Evolutionary conservation across 202 grass and related monocot species (phyloP).

Genomic region (Schoenoplectus tabernaemontani): DNA sequence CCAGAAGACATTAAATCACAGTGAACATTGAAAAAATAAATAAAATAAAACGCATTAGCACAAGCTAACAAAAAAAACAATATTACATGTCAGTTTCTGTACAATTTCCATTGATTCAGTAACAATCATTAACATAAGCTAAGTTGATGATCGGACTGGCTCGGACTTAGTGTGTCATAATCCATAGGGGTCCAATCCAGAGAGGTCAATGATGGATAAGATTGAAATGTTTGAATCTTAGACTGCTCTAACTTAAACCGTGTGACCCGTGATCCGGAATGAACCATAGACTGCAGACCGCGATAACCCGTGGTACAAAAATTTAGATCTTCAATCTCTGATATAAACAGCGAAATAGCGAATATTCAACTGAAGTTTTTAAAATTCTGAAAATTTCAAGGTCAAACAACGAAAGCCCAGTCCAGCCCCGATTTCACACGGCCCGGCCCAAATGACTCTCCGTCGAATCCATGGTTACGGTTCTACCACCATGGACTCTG

Average conservation of each 20-base stretch:
- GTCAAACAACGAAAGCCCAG: background rate
- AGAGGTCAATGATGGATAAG: too few relatives aligned
- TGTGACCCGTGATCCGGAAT: too few relatives aligned
- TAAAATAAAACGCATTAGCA: background rate
- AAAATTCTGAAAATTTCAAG: background rate
- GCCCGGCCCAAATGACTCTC: background rate
- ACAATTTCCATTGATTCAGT: background rate
- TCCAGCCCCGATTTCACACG: background rate
- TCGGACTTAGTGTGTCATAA: too few relatives aligned
- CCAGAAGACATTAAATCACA: background rate
- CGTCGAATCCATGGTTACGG: background rate
- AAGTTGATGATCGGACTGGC: background rate
- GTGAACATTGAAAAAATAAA: background rate
- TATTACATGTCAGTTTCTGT: background rate
- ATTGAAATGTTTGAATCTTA: too few relatives aligned
- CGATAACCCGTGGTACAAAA: too few relatives aligned
- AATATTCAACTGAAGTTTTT: too few relatives aligned
- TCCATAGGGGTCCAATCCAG: too few relatives aligned
- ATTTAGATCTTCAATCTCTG: too few relatives aligned
- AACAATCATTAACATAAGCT: background rate
- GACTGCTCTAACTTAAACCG: too few relatives aligned
- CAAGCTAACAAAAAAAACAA: background rate
- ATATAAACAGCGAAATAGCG: too few relatives aligned
- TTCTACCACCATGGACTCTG: background rate
- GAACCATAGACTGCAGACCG: too few relatives aligned